These are phyloP conservation scores for Pestalotiopsis sp. DNA, from an alignment of 2,329 filamentous ascomycete species.

Conservation along the genomic window DNA sequence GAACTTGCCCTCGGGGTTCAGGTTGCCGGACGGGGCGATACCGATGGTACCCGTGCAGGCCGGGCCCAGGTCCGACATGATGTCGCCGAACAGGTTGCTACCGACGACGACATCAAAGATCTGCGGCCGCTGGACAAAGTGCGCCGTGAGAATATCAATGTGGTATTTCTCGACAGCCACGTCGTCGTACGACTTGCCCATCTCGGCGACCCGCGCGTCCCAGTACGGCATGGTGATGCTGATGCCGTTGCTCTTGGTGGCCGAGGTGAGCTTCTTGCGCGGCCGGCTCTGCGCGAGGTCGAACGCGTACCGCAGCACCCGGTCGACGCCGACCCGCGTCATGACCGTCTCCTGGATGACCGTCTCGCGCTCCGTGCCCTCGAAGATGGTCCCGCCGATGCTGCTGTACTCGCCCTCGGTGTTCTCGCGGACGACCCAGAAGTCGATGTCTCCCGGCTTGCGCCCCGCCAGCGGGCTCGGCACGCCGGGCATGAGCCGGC, in stretches of 20 bases:
- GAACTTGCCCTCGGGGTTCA: slow-evolving; percentile 62
- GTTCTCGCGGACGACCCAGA: slow-evolving; percentile 68
- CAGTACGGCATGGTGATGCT: slow-evolving; percentile 68
- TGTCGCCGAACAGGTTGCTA: slow-evolving; percentile 63
- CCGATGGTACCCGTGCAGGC: slow-evolving; percentile 68
- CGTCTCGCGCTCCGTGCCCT: slow-evolving; percentile 59
- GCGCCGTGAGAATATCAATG: slow-evolving; percentile 65
- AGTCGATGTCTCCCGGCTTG: slow-evolving; percentile 62
- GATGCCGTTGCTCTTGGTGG: slow-evolving; percentile 68
- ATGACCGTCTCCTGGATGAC: slow-evolving; percentile 65
- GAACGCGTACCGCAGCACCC: slow-evolving; percentile 64
- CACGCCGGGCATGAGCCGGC: slow-evolving; percentile 63
- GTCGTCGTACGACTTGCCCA: slow-evolving; percentile 57
- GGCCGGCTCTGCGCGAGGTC: slow-evolving; percentile 59
- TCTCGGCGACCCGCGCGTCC: slow-evolving; percentile 60
- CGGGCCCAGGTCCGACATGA: slow-evolving; percentile 66
- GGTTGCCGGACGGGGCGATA: slow-evolving; percentile 66
- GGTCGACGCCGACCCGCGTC: slow-evolving; percentile 59
- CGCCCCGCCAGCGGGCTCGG: slow-evolving; percentile 57
- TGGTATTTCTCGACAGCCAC: slow-evolving; percentile 65
- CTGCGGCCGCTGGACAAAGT: slow-evolving; percentile 61
- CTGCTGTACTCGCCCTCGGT: slow-evolving; percentile 67
- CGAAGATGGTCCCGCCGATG: slow-evolving; percentile 63
- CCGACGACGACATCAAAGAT: slow-evolving; percentile 64
- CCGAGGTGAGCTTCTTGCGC: slow-evolving; percentile 61